phyloP scores from a whole-genome alignment of 129 eudicot genomes.

The Daucus carota region DH1_v3.0 NC_030383.2:53716001-53716500 shows the following conservation, averaged over 20 bases:
- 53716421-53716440: conserved; percentile 12
- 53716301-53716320: background rate
- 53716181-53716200: background rate
- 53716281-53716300: conserved; percentile 8
- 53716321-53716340: background rate
- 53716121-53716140: too few species aligned
- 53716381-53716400: background rate
- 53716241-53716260: conserved; percentile 1
- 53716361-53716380: background rate
- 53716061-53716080: too few species aligned
- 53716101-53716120: too few species aligned
- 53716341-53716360: conserved; percentile 3
- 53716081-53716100: too few species aligned
- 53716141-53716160: too few species aligned
- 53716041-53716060: too few species aligned
- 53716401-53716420: background rate
- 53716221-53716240: background rate
- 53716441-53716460: conserved; percentile 23
- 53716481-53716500: background rate
- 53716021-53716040: too few species aligned
- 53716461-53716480: conserved; percentile 17
- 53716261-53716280: background rate
- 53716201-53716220: background rate
- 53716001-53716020: too few species aligned
- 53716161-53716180: background rate